Evolutionary conservation across 768 basidiomycete species (phyloP), one percentile per base, ranked within the genome.

Genomic region (Bullera alba): DNA sequence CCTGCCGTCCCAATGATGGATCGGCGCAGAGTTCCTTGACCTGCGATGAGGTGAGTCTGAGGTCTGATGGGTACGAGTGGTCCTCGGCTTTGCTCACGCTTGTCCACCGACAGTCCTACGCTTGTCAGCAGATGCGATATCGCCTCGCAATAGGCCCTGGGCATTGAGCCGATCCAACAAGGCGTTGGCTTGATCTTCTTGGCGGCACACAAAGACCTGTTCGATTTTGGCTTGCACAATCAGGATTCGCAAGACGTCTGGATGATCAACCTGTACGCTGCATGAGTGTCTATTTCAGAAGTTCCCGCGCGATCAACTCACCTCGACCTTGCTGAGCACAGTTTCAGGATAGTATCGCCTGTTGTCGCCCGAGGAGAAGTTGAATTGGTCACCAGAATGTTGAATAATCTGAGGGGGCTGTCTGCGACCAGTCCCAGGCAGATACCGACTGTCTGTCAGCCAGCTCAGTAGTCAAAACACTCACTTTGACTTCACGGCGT

Each of bases 271-370:
- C 45, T 47, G 15, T 51, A 17, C 41, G 26, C 34, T 34, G 4
- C 15, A 12, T n/a, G 4, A 39, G 5, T 10, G 4, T 21, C 4
- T 15, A 29, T 46, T n/a, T 3, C 19, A 43, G 39, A 26, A 2
- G 27, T 12, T 16, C 42, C 2, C 5, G 5, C 12, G 35, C 14
- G 12, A 35, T 38, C 1, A n/a, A 73, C 80, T 6, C 55, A 90
- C 93, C 23, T 85, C 81, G 6, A 96, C 78, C 16, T 84, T 84
- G 22, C 89, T 83, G 22, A 93, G 76, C 22, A 92, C 79, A 5
- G 92, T 96, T 89, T 83, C 23, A 93, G 76, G 23, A 92, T 79
- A 5, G 92, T 96, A 2, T 81, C 75, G 45, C 83, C 77, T 19
- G 78, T 52, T 17, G 63, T 93, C 89, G 23, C 90, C 90, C 1